Evolutionary conservation across 2,329 filamentous ascomycete species (phyloP), one percentile per base, ranked within the genome.

Genomic region (Claviceps citrina): DNA sequence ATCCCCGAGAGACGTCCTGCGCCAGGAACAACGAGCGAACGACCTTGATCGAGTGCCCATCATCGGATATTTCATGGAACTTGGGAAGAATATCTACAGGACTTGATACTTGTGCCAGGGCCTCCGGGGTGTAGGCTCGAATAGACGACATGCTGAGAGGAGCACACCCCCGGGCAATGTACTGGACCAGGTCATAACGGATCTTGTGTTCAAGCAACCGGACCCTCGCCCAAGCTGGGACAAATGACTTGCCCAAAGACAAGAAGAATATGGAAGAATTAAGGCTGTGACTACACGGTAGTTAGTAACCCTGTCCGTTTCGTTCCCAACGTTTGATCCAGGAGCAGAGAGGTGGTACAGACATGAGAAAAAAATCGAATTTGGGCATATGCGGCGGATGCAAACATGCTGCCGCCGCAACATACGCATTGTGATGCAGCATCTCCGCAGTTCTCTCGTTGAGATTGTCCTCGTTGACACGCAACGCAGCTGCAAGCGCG

Each of bases 131-230:
- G 16, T 91, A 89, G 0, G 59, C 53, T 1, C 56, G 58, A 39
- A 93, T 70, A 36, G 10, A 15, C 3, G 35, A 31, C 25, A 39
- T 22, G 10, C 18, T 13, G 1, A 87, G 67, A 0, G 68, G 58
- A 1, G 84, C 79, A 1, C 68, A 70, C 3, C 70, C 71, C 8
- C 81, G 69, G 1, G 79, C 81, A 0, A 78, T 72, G 55, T 93
- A 94, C 59, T 85, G 67, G 5, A 78, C 53, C 5, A 93, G 62
- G 54, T 91, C 83, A 48, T 78, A 60, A 31, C 85, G 74, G 37
- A 78, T 81, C 58, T 93, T 93, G 73, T 78, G 87, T 58, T 91
- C 81, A 7, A 94, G 65, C 0, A 94, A 61, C 5, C 83, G 75
- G 10, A 68, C 64, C 54, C 87, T 89, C 36, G 65, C 64, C 7